These are phyloP conservation scores for Colletotrichum paranaense DNA, from an alignment of 2,329 filamentous ascomycete species.

Conservation along the genomic window DNA sequence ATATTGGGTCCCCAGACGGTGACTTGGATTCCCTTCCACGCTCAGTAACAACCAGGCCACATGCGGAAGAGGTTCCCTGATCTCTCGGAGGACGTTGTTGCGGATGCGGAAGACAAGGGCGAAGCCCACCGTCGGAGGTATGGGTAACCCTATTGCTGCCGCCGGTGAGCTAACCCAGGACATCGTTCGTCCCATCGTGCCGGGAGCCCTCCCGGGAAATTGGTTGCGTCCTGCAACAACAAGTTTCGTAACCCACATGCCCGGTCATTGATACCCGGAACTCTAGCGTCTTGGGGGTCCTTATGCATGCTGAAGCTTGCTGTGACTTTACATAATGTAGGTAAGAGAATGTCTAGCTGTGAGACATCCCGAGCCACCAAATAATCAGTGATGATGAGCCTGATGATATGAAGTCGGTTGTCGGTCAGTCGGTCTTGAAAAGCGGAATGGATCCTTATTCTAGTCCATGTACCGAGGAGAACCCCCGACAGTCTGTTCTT, in stretches of 20 bases:
- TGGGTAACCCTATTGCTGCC: slow-evolving; percentile 17
- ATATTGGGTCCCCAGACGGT: not conserved
- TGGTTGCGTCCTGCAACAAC: slow-evolving; percentile 19
- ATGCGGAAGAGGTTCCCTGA: not conserved
- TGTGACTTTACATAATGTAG: not conserved
- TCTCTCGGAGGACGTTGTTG: slow-evolving; percentile 11
- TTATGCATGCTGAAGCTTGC: slow-evolving; percentile 9
- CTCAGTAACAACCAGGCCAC: not conserved
- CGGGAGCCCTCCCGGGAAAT: slow-evolving; percentile 25
- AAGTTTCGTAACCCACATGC: slow-evolving; percentile 1
- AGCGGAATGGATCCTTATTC: not conserved
- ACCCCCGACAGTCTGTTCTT: not conserved
- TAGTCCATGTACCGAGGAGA: not conserved
- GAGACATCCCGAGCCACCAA: not conserved
- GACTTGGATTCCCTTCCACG: not conserved
- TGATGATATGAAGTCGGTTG: not conserved
- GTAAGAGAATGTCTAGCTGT: not conserved
- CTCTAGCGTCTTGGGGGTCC: not conserved
- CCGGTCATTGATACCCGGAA: not conserved
- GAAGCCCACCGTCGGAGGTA: slow-evolving; percentile 8
- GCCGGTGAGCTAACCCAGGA: not conserved
- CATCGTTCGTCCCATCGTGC: slow-evolving; percentile 30
- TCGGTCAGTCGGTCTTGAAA: not conserved
- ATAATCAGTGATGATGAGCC: not conserved
- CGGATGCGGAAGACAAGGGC: slow-evolving; percentile 15